Percentiles rank a stretch among this genome's conserved stretches.
Evolutionary conservation across 2,329 filamentous ascomycete genomes (phyloP).

Genomic region (Coniochaeta prunicola): DNA sequence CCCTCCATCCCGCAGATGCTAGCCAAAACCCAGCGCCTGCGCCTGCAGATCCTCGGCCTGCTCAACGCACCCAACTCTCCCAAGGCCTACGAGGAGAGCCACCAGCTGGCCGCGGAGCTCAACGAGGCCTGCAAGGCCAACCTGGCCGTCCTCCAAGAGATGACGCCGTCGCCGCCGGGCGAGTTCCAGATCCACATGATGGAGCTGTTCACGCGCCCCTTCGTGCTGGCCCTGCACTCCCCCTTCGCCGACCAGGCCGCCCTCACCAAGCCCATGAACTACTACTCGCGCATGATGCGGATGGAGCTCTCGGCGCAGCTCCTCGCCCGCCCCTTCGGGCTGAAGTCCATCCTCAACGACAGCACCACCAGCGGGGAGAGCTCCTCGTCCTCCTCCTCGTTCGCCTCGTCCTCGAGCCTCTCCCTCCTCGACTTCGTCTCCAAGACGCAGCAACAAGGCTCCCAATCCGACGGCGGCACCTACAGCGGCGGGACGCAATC

Average conservation of each 20-base stretch:
- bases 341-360: no score
- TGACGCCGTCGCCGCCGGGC: not conserved
- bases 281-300: no score
- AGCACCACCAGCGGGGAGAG: no score
- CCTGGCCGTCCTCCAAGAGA: not conserved
- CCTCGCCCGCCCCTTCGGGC: no score
- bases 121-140: not conserved
- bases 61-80: slow-evolving; percentile 7
- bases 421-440: no score
- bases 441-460: no score
- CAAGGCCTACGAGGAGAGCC: not conserved
- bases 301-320: no score
- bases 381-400: no score
- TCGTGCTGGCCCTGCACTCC: not conserved
- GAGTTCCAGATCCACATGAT: slow-evolving; percentile 10
- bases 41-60: slow-evolving; percentile 8
- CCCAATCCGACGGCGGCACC: no score
- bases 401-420: no score
- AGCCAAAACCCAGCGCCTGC: slow-evolving; percentile 10
- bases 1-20: slow-evolving; percentile 6
- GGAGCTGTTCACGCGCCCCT: slow-evolving; percentile 6
- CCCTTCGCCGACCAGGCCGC: not conserved
- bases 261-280: no score
- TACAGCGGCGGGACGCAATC: no score
- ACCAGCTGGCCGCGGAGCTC: not conserved